phyloP scores from a whole-genome alignment of 1,284 basidiomycete genomes.

The Schizophyllum amplum region DNA sequence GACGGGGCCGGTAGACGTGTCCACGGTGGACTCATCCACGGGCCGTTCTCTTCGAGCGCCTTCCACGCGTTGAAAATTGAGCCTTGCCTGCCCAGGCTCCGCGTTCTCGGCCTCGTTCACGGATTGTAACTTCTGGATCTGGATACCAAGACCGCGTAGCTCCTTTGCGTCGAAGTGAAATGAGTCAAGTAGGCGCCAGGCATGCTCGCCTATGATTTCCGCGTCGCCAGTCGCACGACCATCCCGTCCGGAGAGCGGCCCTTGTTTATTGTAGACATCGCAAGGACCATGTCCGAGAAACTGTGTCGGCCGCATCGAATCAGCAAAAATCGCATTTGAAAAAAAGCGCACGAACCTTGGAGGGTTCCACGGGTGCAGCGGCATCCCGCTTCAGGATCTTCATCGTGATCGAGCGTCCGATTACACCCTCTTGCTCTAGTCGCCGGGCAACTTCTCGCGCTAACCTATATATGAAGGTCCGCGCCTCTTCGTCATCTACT shows the following conservation, averaged over 20 bases:
- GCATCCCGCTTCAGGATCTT: constrained; percentile 88
- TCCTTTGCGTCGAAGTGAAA: constrained; percentile 80
- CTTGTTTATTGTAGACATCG: constrained; percentile 75
- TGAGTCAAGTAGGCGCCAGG: constrained; percentile 67
- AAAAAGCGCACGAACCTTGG: constrained; percentile 54
- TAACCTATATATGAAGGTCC: constrained; percentile 70
- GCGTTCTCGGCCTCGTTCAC: constrained; percentile 16
- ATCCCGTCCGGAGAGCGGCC: constrained; percentile 44
- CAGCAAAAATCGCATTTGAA: not conserved
- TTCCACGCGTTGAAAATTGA: constrained; percentile 41
- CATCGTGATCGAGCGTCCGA: constrained; percentile 70
- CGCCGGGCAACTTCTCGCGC: constrained; percentile 70
- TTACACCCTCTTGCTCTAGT: constrained; percentile 57
- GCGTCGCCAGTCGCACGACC: constrained; percentile 71
- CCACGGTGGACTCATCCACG: too few relatives aligned
- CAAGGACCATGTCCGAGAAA: constrained; percentile 92
- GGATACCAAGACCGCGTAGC: constrained; percentile 88
- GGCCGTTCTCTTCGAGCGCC: constrained; percentile 10
- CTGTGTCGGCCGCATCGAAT: constrained; percentile 28
- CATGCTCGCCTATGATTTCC: constrained; percentile 66
- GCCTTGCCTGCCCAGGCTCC: constrained; percentile 40
- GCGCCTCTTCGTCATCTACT: constrained; percentile 71
- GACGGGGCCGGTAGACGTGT: not conserved
- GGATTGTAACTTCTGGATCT: constrained; percentile 83
- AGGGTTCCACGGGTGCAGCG: constrained; percentile 83